Evolutionary conservation across 2,329 filamentous ascomycete genomes (phyloP).

Genomic region (Magnaporthiopsis rhizophila): DNA sequence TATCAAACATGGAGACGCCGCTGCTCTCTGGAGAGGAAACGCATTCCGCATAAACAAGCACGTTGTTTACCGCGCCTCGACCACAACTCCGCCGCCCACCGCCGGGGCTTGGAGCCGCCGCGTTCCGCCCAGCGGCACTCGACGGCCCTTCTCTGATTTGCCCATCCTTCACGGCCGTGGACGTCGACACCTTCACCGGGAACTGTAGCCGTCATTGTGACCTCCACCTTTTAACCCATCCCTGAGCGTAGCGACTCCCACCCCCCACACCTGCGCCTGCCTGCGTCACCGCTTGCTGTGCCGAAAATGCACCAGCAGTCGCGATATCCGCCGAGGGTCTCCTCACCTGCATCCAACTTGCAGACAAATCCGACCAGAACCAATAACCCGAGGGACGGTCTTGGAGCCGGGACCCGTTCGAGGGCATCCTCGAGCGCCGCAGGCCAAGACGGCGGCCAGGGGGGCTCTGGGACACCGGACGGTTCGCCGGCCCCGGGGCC

Average conservation of each 20-base stretch:
- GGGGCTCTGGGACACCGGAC: constrained; percentile 37
- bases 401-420: constrained; percentile 28
- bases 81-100: neutral
- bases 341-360: constrained; percentile 65
- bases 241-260: constrained; percentile 8
- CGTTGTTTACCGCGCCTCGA: neutral
- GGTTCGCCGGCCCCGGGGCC: constrained; percentile 33
- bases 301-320: constrained; percentile 83
- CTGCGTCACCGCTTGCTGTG: constrained; percentile 16
- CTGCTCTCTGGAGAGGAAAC: constrained; percentile 2
- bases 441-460: constrained; percentile 32
- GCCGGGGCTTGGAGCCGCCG: neutral
- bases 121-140: neutral
- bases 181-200: neutral
- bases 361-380: constrained; percentile 64
- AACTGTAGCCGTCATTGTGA: neutral
- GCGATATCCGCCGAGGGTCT: constrained; percentile 62
- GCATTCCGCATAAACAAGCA: constrained; percentile 1
- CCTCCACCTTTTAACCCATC: neutral
- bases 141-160: neutral
- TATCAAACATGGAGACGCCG: constrained; percentile 6
- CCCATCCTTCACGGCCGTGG: neutral
- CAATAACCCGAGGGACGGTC: constrained; percentile 65
- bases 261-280: constrained; percentile 5
- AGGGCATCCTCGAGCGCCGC: constrained; percentile 35